phyloP scores from a whole-genome alignment of 495 filamentous ascomycete genomes.

The Penicillium longicatenatum region DNA sequence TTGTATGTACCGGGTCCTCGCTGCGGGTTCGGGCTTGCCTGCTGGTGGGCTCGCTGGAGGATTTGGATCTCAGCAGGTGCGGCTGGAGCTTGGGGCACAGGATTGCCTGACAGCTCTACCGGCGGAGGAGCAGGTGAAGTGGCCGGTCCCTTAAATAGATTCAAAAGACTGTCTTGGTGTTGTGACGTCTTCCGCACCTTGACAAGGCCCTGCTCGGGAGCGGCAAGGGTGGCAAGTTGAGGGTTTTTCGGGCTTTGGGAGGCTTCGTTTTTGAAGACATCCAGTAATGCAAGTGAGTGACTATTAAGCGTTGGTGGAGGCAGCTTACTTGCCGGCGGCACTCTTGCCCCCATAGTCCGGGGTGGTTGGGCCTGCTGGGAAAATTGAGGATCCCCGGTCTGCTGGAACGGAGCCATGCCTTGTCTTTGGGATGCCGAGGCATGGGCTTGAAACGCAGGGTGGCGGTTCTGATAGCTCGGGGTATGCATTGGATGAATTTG shows the following conservation, averaged over 20 bases:
- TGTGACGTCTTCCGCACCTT: conserved; percentile 33
- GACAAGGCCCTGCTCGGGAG: conserved; percentile 19
- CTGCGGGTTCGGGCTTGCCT: conserved; percentile 20
- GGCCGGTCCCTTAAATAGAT: conserved; percentile 36
- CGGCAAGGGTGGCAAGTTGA: conserved; percentile 34
- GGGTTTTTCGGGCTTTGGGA: conserved; percentile 34
- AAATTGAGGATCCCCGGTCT: conserved; percentile 54
- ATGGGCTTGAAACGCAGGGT: conserved; percentile 16
- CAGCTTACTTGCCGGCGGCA: conserved; percentile 58
- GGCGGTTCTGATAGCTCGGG: conserved; percentile 11
- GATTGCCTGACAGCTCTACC: conserved; percentile 37
- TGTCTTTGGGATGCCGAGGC: conserved; percentile 18
- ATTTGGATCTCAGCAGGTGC: conserved; percentile 33
- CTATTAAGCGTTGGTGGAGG: conserved; percentile 63
- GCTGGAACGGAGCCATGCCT: conserved; percentile 51
- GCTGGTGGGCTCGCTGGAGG: conserved; percentile 36
- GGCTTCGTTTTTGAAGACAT: conserved; percentile 59
- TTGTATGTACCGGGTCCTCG: conserved; percentile 13
- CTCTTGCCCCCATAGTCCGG: conserved; percentile 44
- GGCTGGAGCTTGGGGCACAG: conserved; percentile 21
- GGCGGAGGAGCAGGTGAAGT: conserved; percentile 25
- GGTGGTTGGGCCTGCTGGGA: conserved; percentile 41
- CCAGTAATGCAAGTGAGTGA: conserved; percentile 65
- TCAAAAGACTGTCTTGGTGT: conserved; percentile 45
- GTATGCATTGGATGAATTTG: conserved; percentile 16